A percentile compares a stretch with the other conserved stretches of the same genome.
These are phyloP conservation scores for Ashbya aceris DNA, from an alignment of 1,139 yeast species.

Conservation along the genomic window DNA sequence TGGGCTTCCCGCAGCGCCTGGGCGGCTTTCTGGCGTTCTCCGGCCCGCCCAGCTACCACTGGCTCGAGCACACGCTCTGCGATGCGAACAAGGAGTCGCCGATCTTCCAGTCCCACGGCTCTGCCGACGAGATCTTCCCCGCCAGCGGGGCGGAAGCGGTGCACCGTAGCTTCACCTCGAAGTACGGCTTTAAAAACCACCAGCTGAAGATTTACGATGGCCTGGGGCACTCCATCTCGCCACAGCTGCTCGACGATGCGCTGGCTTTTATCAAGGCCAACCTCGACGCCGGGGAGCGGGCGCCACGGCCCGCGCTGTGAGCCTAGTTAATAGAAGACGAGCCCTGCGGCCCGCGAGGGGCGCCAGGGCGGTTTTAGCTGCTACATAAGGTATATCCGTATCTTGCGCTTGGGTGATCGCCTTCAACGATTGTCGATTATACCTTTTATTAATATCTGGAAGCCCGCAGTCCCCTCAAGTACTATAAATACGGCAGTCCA, in stretches of 20 bases:
- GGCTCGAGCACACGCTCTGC: constrained; percentile 30
- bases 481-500: too few relatives aligned
- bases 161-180: constrained; percentile 35
- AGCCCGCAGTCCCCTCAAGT: too few relatives aligned
- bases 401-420: background rate
- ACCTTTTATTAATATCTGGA: too few relatives aligned
- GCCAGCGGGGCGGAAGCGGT: constrained; percentile 42
- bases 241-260: constrained; percentile 56
- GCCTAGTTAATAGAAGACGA: too few relatives aligned
- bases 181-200: constrained; percentile 34
- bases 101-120: constrained; percentile 84
- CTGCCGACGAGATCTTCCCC: constrained; percentile 57
- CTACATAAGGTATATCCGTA: too few relatives aligned
- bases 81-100: constrained; percentile 55
- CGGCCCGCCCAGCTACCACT: constrained; percentile 55
- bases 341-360: too few relatives aligned
- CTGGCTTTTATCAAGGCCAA: constrained; percentile 33
- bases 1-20: constrained; percentile 45
- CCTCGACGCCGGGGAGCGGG: too few relatives aligned
- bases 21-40: constrained; percentile 77
- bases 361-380: too few relatives aligned
- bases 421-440: background rate
- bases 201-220: constrained; percentile 53
- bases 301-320: too few relatives aligned
- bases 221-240: constrained; percentile 57